Base-by-base conservation (phyloP, 108 stramenopile species). In the Skeletonema tropicum region DNA sequence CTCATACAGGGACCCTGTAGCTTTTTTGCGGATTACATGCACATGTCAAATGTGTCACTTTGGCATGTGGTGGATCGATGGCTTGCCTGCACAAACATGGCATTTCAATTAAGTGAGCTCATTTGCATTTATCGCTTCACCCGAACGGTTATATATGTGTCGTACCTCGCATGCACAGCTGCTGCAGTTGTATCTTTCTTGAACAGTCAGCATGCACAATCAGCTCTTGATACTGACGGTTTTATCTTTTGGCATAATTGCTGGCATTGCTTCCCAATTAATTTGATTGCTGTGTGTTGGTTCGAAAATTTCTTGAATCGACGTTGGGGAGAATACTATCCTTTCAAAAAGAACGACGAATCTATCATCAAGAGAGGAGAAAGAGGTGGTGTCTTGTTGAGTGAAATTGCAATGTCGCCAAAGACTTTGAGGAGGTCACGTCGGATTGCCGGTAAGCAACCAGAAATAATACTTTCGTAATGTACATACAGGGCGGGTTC, bases 161-260 rank as follows among this genome's bases (percentile, higher is more conserved):
- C 74, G 0, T 75, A 79, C 42, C 35, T 83, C 10, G 5, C 45
- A 5, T 46, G 39, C 62, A 57, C 57, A 61, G 39, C 36, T 17
- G 23, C 33, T 23, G 82, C 82, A 14, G 65, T 75, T 9, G 45
- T 60, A 45, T 79, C 68, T 46, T 83, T 83, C 45, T 42, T 83
- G 57, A 74, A 79, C 13, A 68, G 77, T 63, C 73, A 75, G 63
- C 60, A 75, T 33, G 55, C 77, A 11, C 77, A 74, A 45, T 3
- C 55, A 64, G 33, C 29, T 9, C 38, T 83, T 35, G 45, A 75
- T 46, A 66, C 67, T 23, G 78, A 79, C 29, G 82, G 68, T 25
- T 83, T 83, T 58, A 45, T 83, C 0, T 83, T 83, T 70, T 83
- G 82, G 82, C 82, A 83, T 39, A 66, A 64, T 48, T 66, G 73